phyloP scores from a whole-genome alignment of 805 yeast species.

The Lachancea sp. region DNA sequence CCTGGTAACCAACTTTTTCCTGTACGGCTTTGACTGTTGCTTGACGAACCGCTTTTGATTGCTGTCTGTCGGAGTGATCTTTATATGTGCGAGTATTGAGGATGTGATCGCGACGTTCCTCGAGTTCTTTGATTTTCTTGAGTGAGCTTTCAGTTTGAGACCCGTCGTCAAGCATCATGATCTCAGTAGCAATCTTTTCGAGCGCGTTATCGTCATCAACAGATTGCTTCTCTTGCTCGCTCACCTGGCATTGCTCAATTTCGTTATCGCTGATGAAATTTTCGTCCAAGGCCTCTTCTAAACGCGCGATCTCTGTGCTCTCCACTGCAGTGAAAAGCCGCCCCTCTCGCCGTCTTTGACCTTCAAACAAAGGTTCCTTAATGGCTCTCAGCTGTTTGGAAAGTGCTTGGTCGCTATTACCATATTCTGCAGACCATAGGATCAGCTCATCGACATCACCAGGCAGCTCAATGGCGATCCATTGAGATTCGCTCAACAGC shows the following conservation, averaged over 20 bases:
- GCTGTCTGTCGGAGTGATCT: constrained; percentile 14
- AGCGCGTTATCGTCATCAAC: constrained; percentile 20
- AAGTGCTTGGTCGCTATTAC: constrained; percentile 61
- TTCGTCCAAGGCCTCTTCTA: constrained; percentile 37
- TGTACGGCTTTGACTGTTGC: constrained; percentile 15
- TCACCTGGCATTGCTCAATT: constrained; percentile 4
- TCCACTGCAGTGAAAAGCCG: no score
- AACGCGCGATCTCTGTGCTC: constrained; percentile 15
- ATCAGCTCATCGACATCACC: constrained; percentile 52
- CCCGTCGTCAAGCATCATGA: constrained; percentile 32
- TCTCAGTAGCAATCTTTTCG: constrained; percentile 33
- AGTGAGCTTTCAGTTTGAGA: constrained; percentile 25
- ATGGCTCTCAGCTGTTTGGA: constrained; percentile 52
- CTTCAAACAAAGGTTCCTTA: constrained; percentile 40
- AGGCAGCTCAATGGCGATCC: constrained; percentile 65
- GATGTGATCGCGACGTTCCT: constrained; percentile 25
- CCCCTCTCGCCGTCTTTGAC: neutral
- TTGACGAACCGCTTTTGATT: constrained; percentile 20
- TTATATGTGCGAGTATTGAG: constrained; percentile 16
- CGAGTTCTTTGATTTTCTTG: constrained; percentile 23
- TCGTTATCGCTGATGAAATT: constrained; percentile 34
- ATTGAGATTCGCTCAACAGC: constrained; percentile 41
- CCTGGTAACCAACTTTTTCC: constrained; percentile 21
- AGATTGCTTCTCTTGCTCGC: neutral
- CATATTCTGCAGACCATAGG: constrained; percentile 70